Conservation (phyloP, 1,139 yeast genomes). For the Petasospora fabianii region DNA sequence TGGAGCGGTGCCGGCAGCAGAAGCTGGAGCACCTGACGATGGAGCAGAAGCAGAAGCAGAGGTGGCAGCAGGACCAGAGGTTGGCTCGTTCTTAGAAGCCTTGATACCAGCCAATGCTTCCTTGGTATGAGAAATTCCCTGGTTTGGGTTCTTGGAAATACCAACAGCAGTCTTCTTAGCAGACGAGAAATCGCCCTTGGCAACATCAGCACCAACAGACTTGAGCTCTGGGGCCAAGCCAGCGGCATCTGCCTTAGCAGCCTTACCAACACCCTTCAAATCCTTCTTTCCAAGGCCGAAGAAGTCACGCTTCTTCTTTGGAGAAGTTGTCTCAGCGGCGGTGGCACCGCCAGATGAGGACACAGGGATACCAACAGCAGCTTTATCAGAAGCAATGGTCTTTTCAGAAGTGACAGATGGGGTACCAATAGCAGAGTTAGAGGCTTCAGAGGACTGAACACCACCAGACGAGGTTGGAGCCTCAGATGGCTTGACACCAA, state of each 20-base stretch:
- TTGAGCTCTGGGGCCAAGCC: constrained; percentile 23
- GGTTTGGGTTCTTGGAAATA: constrained; percentile 19
- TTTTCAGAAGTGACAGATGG: constrained; percentile 2
- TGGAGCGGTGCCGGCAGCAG: too few species aligned
- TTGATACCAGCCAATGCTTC: constrained; percentile 20
- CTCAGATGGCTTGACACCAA: constrained; percentile 9
- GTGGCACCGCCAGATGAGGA: constrained; percentile 1
- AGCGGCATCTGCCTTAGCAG: constrained; percentile 17
- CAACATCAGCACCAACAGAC: constrained; percentile 27
- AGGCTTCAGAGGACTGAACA: constrained; percentile 1
- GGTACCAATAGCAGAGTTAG: too few species aligned
- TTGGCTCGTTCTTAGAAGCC: neutral
- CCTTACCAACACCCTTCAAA: constrained; percentile 12
- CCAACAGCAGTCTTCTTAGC: constrained; percentile 19
- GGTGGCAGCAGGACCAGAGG: constrained; percentile 2
- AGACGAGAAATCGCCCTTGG: constrained; percentile 24
- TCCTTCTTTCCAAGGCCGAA: constrained; percentile 14
- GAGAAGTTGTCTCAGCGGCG: neutral
- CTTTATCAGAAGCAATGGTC: constrained; percentile 8
- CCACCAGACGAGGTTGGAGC: constrained; percentile 11
- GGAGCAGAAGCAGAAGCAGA: constrained; percentile 1
- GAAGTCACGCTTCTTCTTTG: constrained; percentile 9
- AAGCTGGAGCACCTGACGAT: neutral
- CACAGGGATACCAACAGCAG: constrained; percentile 8
- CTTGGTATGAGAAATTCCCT: constrained; percentile 18